phyloP scores from a whole-genome alignment of 192 early-diverging fungal species.

The Podila minutissima region DNA sequence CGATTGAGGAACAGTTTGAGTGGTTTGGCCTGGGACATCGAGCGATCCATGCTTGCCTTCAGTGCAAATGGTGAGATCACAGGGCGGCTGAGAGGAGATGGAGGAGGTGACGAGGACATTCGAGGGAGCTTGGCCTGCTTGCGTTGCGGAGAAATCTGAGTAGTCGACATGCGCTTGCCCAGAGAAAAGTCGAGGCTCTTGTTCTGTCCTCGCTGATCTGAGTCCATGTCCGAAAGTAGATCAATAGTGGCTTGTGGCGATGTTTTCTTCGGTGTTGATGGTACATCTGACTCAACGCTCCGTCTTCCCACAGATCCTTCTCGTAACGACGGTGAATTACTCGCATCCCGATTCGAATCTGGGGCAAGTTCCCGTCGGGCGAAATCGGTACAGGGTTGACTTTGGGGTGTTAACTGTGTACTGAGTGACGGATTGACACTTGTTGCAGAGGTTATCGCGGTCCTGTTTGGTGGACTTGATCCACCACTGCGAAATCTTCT shows the following conservation, averaged over 20 bases:
- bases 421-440: not conserved
- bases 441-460: not conserved
- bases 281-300: too few relatives aligned
- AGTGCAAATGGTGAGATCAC: not conserved
- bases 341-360: too few relatives aligned
- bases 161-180: constrained; percentile 1
- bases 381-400: too few relatives aligned
- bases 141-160: constrained; percentile 24
- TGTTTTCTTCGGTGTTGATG: not conserved
- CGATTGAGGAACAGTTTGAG: constrained; percentile 16
- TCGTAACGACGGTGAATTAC: too few relatives aligned
- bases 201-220: not conserved
- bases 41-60: not conserved
- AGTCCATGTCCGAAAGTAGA: too few relatives aligned
- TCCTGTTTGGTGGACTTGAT: not conserved
- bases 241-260: too few relatives aligned
- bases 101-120: not conserved
- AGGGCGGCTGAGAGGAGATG: not conserved
- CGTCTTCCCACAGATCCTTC: too few relatives aligned
- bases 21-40: not conserved
- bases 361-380: too few relatives aligned
- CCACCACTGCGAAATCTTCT: not conserved
- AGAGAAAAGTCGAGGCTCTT: not conserved
- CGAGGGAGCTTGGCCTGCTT: constrained; percentile 24
- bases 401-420: too few relatives aligned